Evolutionary conservation across 345 rosid species (phyloP), one percentile per base, ranked within the genome.

Genomic region (Barbarea vulgaris): DNA sequence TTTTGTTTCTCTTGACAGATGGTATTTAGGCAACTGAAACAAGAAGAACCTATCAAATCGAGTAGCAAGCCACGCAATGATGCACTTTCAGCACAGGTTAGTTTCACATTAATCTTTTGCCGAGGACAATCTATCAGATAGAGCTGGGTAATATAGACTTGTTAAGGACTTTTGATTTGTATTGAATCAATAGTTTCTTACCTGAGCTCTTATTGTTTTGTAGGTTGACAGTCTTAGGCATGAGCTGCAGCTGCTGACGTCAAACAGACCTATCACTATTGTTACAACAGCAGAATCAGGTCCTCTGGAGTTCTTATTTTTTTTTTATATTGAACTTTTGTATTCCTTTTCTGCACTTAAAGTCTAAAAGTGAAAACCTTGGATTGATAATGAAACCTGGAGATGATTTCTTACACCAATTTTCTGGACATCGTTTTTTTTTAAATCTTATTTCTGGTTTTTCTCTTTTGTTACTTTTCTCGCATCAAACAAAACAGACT

Each of bases 41-140:
- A 73, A 63, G 89, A 82, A 50, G 89, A 87, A 72, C 78, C 89
- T 68, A 21, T 78, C 63, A 63, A 86, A 72, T 73, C 89, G 18
- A 74, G 18, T 27, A 83, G 80, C 47, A 93, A 89, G 80, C 91
- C 96, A 13, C 80, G 53, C 28, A 68, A 75, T 83, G 90, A 89
- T 67, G 61, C 79, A 68, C 84, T 96, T 82, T 33, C 81, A 76
- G 96, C 86, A 73, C 95, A 96, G 98, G 99, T 92, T 79, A 17
- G 74, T 69, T 39, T 64, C 28, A 33, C 6, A 33, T 34, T 50
- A 7, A n/a, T n/a, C n/a, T n/a, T n/a, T n/a, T n/a, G n/a, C n/a
- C n/a, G n/a, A n/a, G n/a, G n/a, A n/a, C n/a, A n/a, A n/a, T n/a
- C n/a, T n/a, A n/a, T n/a, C n/a, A n/a, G n/a, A n/a, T n/a, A n/a